Evolutionary conservation across 176 grass and related monocot genomes (phyloP).

Genomic region (Sorghum bicolor): Sorghum_bicolor_NCBIv3 NC_012875.2:54085501-54086000

Average conservation of each 20-base stretch:
- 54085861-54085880: constrained; percentile 95
- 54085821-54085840: constrained; percentile 80
- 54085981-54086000: constrained; percentile 79
- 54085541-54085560: constrained; percentile 92
- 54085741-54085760: constrained; percentile 80
- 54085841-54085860: constrained; percentile 98
- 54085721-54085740: constrained; percentile 98
- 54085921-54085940: constrained; percentile 88
- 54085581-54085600: constrained; percentile 92
- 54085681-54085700: constrained; percentile 93
- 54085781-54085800: constrained; percentile 76
- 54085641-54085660: constrained; percentile 98
- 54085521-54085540: constrained; percentile 88
- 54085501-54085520: constrained; percentile 96
- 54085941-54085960: constrained; percentile 86
- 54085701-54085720: constrained; percentile 99
- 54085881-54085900: constrained; percentile 87
- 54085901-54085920: constrained; percentile 82
- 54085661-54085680: constrained; percentile 88
- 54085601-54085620: constrained; percentile 76
- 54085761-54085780: constrained; percentile 90
- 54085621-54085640: constrained; percentile 84
- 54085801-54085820: constrained; percentile 65
- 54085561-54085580: constrained; percentile 97
- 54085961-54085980: constrained; percentile 61